phyloP scores from a whole-genome alignment of 768 basidiomycete genomes.

The Favolaschia claudopus region DNA sequence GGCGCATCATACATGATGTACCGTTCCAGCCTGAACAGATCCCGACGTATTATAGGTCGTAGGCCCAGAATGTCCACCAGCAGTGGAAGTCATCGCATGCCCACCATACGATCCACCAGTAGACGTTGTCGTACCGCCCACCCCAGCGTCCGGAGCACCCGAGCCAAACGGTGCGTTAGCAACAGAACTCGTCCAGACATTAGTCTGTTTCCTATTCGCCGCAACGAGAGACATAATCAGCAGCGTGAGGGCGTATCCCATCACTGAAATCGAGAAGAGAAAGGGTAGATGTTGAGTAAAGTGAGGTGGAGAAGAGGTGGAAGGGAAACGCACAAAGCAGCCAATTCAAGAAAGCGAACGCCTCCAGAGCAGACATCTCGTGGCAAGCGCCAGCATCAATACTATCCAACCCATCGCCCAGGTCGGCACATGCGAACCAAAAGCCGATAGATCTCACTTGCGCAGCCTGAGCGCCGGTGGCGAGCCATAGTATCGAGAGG shows the following conservation, averaged over 20 bases:
- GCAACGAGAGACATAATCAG: conserved; percentile 2
- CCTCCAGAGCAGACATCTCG: not conserved
- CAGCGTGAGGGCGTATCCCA: not conserved
- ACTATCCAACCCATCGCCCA: not conserved
- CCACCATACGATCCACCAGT: too few relatives aligned
- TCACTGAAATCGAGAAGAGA: not conserved
- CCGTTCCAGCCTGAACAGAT: not conserved
- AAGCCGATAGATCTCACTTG: not conserved
- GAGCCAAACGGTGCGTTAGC: conserved; percentile 1
- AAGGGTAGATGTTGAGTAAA: not conserved
- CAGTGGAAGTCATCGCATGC: too few relatives aligned
- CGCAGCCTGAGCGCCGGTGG: not conserved
- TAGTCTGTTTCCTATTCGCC: conserved; percentile 8
- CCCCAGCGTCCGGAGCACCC: not conserved
- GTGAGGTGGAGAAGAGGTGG: not conserved
- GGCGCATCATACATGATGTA: too few relatives aligned
- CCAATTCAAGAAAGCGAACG: conserved; percentile 12
- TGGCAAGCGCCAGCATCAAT: not conserved
- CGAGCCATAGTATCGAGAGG: conserved; percentile 8
- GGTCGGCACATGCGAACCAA: not conserved
- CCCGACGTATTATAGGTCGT: not conserved
- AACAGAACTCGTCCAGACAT: conserved; percentile 7
- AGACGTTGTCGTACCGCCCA: too few relatives aligned
- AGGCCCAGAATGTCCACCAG: too few relatives aligned
- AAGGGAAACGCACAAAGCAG: not conserved